phyloP scores from a whole-genome alignment of 176 grass and related monocot genomes.

The Triticum timopheevii region DNA sequence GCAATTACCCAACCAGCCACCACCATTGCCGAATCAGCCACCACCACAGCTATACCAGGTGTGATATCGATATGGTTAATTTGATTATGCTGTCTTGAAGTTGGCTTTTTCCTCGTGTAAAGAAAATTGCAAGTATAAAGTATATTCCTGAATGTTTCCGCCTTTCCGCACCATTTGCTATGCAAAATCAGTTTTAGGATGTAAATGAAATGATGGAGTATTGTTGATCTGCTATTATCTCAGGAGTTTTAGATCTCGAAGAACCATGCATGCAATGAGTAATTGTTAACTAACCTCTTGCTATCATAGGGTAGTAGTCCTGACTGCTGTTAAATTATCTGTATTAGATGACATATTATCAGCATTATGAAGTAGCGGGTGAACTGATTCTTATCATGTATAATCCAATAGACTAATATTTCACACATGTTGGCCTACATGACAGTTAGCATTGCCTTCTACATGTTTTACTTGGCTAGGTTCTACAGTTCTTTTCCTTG shows the following conservation, averaged over 20 bases:
- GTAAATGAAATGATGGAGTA: not conserved
- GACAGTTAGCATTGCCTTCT: not conserved
- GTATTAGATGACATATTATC: not conserved
- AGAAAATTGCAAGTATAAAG: constrained; percentile 21
- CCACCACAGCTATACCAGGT: constrained; percentile 89
- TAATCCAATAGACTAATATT: not conserved
- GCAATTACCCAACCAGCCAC: constrained; percentile 57
- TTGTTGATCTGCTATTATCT: constrained; percentile 23
- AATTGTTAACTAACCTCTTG: not conserved
- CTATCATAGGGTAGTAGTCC: not conserved
- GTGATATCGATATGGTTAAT: constrained; percentile 17
- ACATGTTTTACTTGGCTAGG: constrained; percentile 5
- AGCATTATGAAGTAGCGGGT: not conserved
- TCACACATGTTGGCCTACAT: not conserved
- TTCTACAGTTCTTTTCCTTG: not conserved
- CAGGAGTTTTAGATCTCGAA: not conserved
- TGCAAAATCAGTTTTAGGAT: constrained; percentile 16
- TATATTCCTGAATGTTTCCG: not conserved
- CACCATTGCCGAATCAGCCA: constrained; percentile 60
- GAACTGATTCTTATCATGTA: not conserved
- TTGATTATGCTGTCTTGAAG: not conserved
- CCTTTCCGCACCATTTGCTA: constrained; percentile 1
- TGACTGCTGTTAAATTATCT: not conserved
- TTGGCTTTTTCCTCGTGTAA: not conserved
- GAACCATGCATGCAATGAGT: not conserved